Percentiles rank a stretch among this genome's conserved stretches.
Evolutionary conservation across 176 grass and related monocot genomes (phyloP).

Genomic region (Guadua angustifolia): DNA sequence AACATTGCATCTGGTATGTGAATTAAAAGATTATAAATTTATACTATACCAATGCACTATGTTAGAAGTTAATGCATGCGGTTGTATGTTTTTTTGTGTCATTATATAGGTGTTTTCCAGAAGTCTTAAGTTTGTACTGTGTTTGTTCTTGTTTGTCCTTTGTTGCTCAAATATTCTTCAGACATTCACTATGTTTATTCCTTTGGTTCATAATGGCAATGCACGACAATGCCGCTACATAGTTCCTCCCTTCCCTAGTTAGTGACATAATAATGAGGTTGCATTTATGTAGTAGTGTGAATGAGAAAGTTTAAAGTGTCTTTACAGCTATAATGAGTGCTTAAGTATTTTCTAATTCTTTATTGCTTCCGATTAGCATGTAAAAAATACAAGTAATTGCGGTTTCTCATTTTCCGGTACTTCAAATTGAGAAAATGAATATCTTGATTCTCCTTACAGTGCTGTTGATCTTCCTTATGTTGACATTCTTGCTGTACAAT

Average conservation of each 20-base stretch:
- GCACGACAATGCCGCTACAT: not conserved
- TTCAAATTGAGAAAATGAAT: conserved; percentile 27
- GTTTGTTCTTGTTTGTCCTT: not conserved
- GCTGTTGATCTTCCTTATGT: conserved; percentile 11
- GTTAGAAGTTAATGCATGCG: not conserved
- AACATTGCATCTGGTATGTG: conserved; percentile 6
- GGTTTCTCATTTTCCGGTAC: conserved; percentile 21
- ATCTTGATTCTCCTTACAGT: conserved; percentile 12
- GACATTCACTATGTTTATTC: not conserved
- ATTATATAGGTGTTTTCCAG: not conserved
- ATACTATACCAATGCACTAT: not conserved
- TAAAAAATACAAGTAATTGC: conserved; percentile 9
- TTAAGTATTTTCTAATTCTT: not conserved
- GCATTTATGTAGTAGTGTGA: not conserved
- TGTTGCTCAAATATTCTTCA: not conserved
- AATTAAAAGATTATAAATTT: conserved; percentile 24
- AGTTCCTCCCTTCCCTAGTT: conserved; percentile 28
- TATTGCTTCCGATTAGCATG: not conserved
- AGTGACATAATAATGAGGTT: conserved; percentile 11
- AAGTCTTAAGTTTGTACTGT: not conserved
- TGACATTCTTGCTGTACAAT: conserved; percentile 46
- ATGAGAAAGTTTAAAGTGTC: not conserved
- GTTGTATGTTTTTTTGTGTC: not conserved
- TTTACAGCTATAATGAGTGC: not conserved
- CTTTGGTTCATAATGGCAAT: not conserved